Evolutionary conservation across 768 basidiomycete genomes (phyloP).

Genomic region (Russula sp.): DNA sequence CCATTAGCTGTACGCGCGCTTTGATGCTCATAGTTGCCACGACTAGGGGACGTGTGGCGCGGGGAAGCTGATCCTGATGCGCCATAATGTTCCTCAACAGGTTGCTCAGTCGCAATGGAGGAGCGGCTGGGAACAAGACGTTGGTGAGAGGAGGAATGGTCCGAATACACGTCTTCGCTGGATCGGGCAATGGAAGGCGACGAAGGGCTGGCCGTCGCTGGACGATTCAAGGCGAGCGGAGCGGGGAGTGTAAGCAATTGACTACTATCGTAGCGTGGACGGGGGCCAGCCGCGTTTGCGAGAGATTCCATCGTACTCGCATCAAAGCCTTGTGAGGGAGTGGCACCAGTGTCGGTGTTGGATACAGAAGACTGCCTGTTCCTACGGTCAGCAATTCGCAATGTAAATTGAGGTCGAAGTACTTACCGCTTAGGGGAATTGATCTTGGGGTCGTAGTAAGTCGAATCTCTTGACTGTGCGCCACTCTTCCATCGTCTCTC

Average conservation of each 20-base stretch:
- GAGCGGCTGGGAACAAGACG: slow-evolving; percentile 37
- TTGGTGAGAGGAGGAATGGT: slow-evolving; percentile 39
- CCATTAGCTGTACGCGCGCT: background rate
- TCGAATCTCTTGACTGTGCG: slow-evolving; percentile 73
- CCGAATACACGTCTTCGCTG: slow-evolving; percentile 35
- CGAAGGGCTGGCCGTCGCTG: slow-evolving; percentile 18
- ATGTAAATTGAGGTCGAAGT: slow-evolving; percentile 27
- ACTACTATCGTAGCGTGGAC: slow-evolving; percentile 63
- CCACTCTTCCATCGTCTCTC: slow-evolving; percentile 92
- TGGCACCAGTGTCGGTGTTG: slow-evolving; percentile 64
- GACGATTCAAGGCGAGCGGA: slow-evolving; percentile 58
- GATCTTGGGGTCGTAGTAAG: slow-evolving; percentile 48
- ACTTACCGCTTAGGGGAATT: slow-evolving; percentile 53
- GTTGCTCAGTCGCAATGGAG: slow-evolving; percentile 29
- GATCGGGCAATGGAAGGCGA: slow-evolving; percentile 36
- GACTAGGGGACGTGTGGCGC: slow-evolving; percentile 17
- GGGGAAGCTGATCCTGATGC: slow-evolving; percentile 3
- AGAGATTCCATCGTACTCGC: slow-evolving; percentile 58
- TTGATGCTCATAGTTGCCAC: slow-evolving; percentile 19
- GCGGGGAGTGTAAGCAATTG: slow-evolving; percentile 70
- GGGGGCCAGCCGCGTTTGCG: slow-evolving; percentile 35
- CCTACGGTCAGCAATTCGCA: slow-evolving; percentile 26
- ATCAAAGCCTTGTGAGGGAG: slow-evolving; percentile 47
- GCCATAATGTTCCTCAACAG: slow-evolving; percentile 21
- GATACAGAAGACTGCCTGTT: slow-evolving; percentile 76